phyloP scores from a whole-genome alignment of 1,284 basidiomycete genomes.

The Peniophora sp. region DNA sequence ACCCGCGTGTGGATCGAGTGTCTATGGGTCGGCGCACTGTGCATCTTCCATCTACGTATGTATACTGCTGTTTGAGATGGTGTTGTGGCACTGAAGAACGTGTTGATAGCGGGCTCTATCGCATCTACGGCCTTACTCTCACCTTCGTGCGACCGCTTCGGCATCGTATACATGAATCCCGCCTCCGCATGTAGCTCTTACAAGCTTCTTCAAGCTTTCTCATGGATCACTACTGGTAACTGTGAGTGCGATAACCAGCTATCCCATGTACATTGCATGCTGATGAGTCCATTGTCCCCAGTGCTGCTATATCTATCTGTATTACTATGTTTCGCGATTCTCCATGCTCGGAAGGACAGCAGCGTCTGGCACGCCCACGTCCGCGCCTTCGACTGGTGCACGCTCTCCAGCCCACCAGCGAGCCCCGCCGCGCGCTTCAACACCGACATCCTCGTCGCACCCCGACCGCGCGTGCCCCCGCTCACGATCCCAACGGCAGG shows the following conservation, averaged over 20 bases:
- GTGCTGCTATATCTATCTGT: slow-evolving; percentile 36
- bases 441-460: slow-evolving; percentile 3
- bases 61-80: slow-evolving; percentile 3
- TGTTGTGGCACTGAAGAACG: not conserved
- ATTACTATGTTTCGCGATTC: slow-evolving; percentile 26
- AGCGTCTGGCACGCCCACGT: slow-evolving; percentile 47
- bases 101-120: slow-evolving; percentile 35
- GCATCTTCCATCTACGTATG: slow-evolving; percentile 55
- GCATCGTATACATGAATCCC: slow-evolving; percentile 13
- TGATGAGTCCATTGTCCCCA: slow-evolving; percentile 12
- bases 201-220: slow-evolving; percentile 49
- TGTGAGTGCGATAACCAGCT: slow-evolving; percentile 31
- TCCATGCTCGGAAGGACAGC: slow-evolving; percentile 31
- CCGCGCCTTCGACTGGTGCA: slow-evolving; percentile 34
- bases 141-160: slow-evolving; percentile 22
- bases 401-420: slow-evolving; percentile 20
- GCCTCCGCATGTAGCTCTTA: slow-evolving; percentile 44
- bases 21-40: slow-evolving; percentile 52
- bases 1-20: slow-evolving; percentile 68
- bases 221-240: slow-evolving; percentile 50
- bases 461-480: not conserved
- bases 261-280: not conserved
- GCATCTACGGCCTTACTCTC: slow-evolving; percentile 34
- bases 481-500: not conserved
- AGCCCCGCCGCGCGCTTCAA: slow-evolving; percentile 23